These are phyloP conservation scores for Jatropha multifida DNA, from an alignment of 441 rosid genomes.

Conservation along the genomic window DNA sequence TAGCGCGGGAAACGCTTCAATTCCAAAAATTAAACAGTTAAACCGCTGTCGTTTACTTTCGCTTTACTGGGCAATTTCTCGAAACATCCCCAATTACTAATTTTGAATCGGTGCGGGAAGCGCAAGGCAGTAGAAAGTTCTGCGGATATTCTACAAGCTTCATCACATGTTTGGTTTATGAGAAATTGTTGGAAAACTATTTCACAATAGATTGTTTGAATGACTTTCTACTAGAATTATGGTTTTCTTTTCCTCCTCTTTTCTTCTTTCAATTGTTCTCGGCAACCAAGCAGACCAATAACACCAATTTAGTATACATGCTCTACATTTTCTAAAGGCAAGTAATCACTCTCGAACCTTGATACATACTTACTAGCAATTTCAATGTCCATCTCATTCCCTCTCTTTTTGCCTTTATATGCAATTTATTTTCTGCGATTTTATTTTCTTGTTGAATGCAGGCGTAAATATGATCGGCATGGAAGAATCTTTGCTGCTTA, in stretches of 20 bases:
- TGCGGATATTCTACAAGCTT: background rate
- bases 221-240: background rate
- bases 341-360: background rate
- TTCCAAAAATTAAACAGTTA: background rate
- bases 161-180: background rate
- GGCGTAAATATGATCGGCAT: background rate
- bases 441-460: background rate
- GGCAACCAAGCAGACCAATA: background rate
- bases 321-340: background rate
- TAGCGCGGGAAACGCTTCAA: background rate
- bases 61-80: background rate
- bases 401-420: background rate
- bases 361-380: background rate
- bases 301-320: background rate
- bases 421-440: background rate
- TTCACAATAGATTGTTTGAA: background rate
- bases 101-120: background rate
- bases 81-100: background rate
- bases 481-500: background rate
- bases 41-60: background rate
- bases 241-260: background rate
- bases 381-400: background rate
- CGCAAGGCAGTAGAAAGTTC: background rate
- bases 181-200: background rate
- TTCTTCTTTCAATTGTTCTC: background rate